phyloP scores from a whole-genome alignment of 129 eudicot species.

The Artemisia annua region DNA sequence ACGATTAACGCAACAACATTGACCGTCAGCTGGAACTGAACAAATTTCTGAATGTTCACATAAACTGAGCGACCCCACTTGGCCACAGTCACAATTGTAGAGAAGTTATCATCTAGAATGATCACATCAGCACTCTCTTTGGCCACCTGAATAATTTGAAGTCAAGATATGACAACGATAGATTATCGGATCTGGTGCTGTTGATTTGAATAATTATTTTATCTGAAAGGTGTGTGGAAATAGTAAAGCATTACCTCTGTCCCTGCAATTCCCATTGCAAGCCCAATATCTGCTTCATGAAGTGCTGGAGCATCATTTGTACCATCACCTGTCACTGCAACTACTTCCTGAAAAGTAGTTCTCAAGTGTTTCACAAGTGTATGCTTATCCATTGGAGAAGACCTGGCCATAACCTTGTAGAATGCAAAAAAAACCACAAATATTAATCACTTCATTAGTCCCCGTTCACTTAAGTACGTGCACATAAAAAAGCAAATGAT shows the following conservation, averaged over 20 bases:
- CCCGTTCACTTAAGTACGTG: too few relatives aligned
- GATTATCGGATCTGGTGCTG: slow-evolving; percentile 2
- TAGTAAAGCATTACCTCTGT: slow-evolving; percentile 61
- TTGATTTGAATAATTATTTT: background rate
- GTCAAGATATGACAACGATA: background rate
- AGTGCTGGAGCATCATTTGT: slow-evolving; percentile 99
- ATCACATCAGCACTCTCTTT: slow-evolving; percentile 99
- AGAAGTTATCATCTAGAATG: slow-evolving; percentile 86
- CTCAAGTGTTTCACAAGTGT: slow-evolving; percentile 78
- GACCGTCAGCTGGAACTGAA: slow-evolving; percentile 93
- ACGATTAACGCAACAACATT: slow-evolving; percentile 87
- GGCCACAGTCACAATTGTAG: slow-evolving; percentile 91
- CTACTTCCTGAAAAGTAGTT: slow-evolving; percentile 81
- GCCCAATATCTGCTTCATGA: slow-evolving; percentile 98
- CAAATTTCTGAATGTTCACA: slow-evolving; percentile 93
- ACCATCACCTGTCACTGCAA: slow-evolving; percentile 98
- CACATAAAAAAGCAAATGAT: background rate
- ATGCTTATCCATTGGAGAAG: slow-evolving; percentile 97
- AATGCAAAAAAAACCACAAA: background rate
- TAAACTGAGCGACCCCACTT: slow-evolving; percentile 98
- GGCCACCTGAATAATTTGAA: slow-evolving; percentile 62
- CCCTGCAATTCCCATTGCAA: slow-evolving; percentile 98
- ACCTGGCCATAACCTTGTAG: slow-evolving; percentile 90
- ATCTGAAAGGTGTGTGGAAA: background rate
- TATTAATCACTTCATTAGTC: background rate